Evolutionary conservation across 306 rosid genomes (phyloP), one percentile per base, ranked within the genome.

Genomic region (Castanea mollissima): DNA sequence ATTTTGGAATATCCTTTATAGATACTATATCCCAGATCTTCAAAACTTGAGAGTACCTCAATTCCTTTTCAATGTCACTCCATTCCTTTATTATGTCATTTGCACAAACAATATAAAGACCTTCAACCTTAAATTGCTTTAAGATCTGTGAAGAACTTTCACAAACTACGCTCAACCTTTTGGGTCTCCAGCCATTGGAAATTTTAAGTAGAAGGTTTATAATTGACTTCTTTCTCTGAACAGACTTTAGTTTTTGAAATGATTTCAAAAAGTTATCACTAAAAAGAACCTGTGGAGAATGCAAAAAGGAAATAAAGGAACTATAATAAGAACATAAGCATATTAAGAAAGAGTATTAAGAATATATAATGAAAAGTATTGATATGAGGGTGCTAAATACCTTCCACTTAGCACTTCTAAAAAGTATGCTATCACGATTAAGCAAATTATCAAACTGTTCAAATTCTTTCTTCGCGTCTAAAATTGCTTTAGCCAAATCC

Each of bases 101-200:
- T 56, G 96, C 81, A 75, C 91, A 81, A 55, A 91, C 65, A 69
- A 91, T 83, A 69, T 70, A 91, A 7, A 87, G 79, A 15, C 81
- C 75, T 82, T 79, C 91, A 32, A 93, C 92, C 83, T 90, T 93
- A 82, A 82, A 87, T 69, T 88, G 80, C 81, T 87, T 87, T 81
- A 86, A 78, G 38, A 93, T 84, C 23, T 77, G 51, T 5, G 87
- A 77, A 38, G 97, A 89, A 74, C 83, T 78, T 32, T 86, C 88
- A 85, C 83, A 78, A 70, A 29, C 76, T 49, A 80, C 67, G 38
- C 69, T 86, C 6, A 58, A 71, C 74, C 74, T 81, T 76, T 87
- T 91, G 0, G 97, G 94, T 83, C 97, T 91, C 97, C 98, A 90
- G 3, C 98, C 97, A 56, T 49, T 10, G 3, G 98, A 81, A 78